Evolutionary conservation across 768 basidiomycete genomes (phyloP).

Genomic region (Pulveroboletus sp.): DNA sequence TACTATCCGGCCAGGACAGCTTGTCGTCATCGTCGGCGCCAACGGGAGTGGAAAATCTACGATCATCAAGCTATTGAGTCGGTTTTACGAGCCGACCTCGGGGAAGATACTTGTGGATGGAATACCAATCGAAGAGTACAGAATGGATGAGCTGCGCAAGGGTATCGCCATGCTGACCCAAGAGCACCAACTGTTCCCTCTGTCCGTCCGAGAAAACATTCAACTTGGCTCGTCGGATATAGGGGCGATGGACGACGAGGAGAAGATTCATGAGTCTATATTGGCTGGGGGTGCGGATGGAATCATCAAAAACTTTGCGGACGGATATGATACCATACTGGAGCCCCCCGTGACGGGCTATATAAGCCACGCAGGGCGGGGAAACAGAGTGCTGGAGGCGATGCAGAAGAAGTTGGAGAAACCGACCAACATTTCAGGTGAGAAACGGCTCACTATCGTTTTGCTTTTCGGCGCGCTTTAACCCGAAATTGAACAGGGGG

Average conservation of each 20-base stretch:
- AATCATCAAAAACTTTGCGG: too few species aligned
- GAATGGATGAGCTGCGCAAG: slow-evolving; percentile 38
- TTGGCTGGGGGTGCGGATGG: slow-evolving; percentile 32
- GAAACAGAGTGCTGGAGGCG: too few species aligned
- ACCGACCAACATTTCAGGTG: too few species aligned
- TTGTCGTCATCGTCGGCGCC: slow-evolving; percentile 30
- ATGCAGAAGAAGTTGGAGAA: too few species aligned
- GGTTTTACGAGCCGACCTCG: slow-evolving; percentile 44
- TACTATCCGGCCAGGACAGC: slow-evolving; percentile 27
- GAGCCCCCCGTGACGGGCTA: too few species aligned
- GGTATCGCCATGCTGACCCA: slow-evolving; percentile 50
- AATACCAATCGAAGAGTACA: slow-evolving; percentile 36
- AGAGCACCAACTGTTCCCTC: slow-evolving; percentile 46
- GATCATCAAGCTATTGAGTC: slow-evolving; percentile 48
- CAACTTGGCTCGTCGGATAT: slow-evolving; percentile 27
- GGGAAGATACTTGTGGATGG: slow-evolving; percentile 48
- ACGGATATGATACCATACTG: too few species aligned
- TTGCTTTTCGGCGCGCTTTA: too few species aligned
- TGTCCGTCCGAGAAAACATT: slow-evolving; percentile 45
- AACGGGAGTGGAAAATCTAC: slow-evolving; percentile 31
- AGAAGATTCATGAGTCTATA: slow-evolving; percentile 30
- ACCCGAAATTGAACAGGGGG: slow-evolving; percentile 36
- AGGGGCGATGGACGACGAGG: slow-evolving; percentile 10
- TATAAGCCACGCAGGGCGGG: too few species aligned
- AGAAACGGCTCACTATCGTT: slow-evolving; percentile 19